A percentile compares a stretch with the other conserved stretches of the same genome.
Evolutionary conservation across 495 filamentous ascomycete species (phyloP).

Genomic region (Hamigera avellanea): DNA sequence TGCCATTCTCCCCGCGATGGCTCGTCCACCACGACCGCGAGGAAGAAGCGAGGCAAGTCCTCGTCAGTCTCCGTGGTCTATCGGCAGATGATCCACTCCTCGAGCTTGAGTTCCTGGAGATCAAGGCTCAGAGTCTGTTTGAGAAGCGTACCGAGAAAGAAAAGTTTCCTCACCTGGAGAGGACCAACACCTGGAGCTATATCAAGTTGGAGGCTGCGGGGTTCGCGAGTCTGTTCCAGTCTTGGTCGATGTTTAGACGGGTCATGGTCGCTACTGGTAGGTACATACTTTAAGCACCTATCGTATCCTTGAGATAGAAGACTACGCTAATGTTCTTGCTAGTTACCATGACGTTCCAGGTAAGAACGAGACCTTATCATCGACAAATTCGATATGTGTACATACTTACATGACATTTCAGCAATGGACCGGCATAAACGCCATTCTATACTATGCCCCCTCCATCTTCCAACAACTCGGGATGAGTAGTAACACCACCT

Average conservation of each 20-base stretch:
- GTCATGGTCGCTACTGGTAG: conserved; percentile 32
- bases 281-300: no score
- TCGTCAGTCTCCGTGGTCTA: conserved; percentile 20
- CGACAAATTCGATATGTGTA: no score
- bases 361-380: conserved; percentile 4
- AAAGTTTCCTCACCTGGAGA: conserved; percentile 53
- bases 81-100: conserved; percentile 9
- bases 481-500: conserved; percentile 41
- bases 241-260: conserved; percentile 51
- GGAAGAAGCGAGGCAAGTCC: conserved; percentile 22
- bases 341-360: no score
- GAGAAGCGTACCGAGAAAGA: conserved; percentile 59
- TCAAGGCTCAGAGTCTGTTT: conserved; percentile 58
- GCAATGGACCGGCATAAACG: conserved; percentile 64
- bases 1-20: conserved; percentile 46
- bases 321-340: no score
- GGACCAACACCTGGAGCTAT: conserved; percentile 44
- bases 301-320: no score
- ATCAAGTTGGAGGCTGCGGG: conserved; percentile 61
- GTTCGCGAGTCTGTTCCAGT: conserved; percentile 54
- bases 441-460: conserved; percentile 56
- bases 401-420: conserved; percentile 30
- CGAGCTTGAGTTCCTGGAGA: conserved; percentile 18
- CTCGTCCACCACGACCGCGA: conserved; percentile 22
- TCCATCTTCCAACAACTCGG: conserved; percentile 56